phyloP scores from a whole-genome alignment of 75 land plant genomes.

The Cryptomeria japonica region DNA sequence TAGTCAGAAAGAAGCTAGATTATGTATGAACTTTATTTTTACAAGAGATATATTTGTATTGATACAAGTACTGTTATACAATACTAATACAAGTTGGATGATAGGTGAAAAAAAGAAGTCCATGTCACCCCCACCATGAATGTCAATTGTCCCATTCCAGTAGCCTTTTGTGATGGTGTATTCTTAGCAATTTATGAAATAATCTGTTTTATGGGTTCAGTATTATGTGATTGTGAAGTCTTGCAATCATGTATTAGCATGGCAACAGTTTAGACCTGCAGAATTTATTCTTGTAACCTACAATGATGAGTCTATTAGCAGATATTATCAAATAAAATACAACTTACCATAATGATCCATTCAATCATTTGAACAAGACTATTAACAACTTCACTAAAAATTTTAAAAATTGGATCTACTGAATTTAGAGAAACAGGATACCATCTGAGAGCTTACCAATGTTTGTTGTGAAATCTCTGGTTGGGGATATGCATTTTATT shows the following conservation, averaged over 20 bases:
- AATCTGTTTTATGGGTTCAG: not conserved
- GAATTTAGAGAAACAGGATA: not conserved
- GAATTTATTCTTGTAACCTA: not conserved
- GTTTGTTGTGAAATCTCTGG: not conserved
- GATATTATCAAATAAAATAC: not conserved
- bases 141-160: not conserved
- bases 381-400: not conserved
- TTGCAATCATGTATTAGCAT: not conserved
- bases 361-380: not conserved
- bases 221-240: not conserved
- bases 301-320: not conserved
- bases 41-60: not conserved
- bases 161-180: not conserved
- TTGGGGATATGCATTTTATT: not conserved
- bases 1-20: not conserved
- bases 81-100: not conserved
- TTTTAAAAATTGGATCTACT: not conserved
- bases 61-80: not conserved
- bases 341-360: not conserved
- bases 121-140: not conserved
- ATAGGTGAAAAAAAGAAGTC: not conserved
- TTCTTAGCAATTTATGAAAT: not conserved
- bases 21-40: not conserved
- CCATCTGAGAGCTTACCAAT: not conserved
- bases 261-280: not conserved